A percentile compares a stretch with the other conserved stretches of the same genome.
Conservation (phyloP, 1,284 basidiomycete species). For the Sanghuangporus baumii region DNA sequence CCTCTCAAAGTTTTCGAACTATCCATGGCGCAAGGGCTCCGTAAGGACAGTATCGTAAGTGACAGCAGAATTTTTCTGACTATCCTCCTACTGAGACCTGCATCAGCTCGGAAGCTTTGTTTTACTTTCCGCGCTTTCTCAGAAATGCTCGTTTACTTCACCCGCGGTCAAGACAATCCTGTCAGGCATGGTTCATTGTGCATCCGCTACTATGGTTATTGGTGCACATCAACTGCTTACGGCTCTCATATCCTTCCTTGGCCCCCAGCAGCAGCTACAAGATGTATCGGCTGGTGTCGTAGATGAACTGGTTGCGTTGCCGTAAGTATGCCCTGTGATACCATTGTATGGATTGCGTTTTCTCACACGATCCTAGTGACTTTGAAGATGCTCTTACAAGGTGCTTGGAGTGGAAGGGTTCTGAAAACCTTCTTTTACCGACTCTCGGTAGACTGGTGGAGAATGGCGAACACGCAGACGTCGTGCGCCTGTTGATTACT, state of each 20-base stretch:
- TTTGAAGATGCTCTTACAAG: conserved; percentile 42
- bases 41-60: conserved; percentile 53
- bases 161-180: conserved; percentile 56
- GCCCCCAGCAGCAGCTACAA: conserved; percentile 47
- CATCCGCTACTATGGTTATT: conserved; percentile 19
- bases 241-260: conserved; percentile 54
- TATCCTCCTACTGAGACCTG: background rate
- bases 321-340: conserved; percentile 29
- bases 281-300: conserved; percentile 37
- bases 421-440: conserved; percentile 55
- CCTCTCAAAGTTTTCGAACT: conserved; percentile 39
- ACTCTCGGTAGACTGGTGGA: conserved; percentile 26
- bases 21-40: conserved; percentile 21
- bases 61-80: background rate
- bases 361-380: conserved; percentile 31
- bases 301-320: conserved; percentile 36
- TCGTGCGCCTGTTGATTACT: conserved; percentile 1
- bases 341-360: background rate
- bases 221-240: conserved; percentile 49
- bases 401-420: conserved; percentile 42
- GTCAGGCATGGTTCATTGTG: conserved; percentile 46
- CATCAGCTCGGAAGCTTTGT: conserved; percentile 68
- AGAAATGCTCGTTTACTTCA: conserved; percentile 51
- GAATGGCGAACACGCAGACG: background rate
- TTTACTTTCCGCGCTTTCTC: conserved; percentile 60